Conservation (phyloP, 345 rosid species). For the Eucalyptus marginata region DNA sequence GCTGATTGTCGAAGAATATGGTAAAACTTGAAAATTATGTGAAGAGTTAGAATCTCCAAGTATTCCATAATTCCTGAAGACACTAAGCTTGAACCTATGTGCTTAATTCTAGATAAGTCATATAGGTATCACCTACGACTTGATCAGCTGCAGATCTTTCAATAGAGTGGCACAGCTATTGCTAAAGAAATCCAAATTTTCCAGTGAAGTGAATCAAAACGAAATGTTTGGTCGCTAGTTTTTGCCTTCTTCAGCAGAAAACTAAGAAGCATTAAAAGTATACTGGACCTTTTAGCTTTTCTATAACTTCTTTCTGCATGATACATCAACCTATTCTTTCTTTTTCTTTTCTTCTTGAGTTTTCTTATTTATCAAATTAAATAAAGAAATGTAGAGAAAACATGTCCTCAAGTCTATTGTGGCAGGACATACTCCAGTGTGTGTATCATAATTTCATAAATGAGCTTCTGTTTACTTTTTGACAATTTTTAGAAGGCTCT, state of each 20-base stretch:
- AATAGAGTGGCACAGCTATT: not conserved
- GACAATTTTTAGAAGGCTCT: not conserved
- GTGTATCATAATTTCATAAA: not conserved
- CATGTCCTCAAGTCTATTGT: not conserved
- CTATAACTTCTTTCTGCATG: not conserved
- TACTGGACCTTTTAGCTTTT: not conserved
- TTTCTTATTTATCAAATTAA: not conserved
- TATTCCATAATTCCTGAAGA: not conserved
- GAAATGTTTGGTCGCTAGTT: not conserved
- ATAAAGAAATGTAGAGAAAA: not conserved
- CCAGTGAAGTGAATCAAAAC: not conserved
- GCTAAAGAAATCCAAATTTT: not conserved
- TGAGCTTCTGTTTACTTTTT: not conserved
- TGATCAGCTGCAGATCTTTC: not conserved
- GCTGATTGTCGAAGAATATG: not conserved
- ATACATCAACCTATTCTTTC: not conserved
- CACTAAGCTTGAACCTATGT: not conserved
- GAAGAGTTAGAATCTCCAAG: not conserved
- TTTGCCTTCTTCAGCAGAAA: not conserved
- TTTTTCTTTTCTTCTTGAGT: not conserved
- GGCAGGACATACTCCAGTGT: not conserved
- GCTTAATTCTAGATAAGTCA: not conserved
- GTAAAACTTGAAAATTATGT: not conserved
- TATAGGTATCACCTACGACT: not conserved
- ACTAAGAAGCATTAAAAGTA: not conserved